These are phyloP conservation scores for Quercus glauca DNA, from an alignment of 306 rosid genomes.

Conservation along the genomic window DNA sequence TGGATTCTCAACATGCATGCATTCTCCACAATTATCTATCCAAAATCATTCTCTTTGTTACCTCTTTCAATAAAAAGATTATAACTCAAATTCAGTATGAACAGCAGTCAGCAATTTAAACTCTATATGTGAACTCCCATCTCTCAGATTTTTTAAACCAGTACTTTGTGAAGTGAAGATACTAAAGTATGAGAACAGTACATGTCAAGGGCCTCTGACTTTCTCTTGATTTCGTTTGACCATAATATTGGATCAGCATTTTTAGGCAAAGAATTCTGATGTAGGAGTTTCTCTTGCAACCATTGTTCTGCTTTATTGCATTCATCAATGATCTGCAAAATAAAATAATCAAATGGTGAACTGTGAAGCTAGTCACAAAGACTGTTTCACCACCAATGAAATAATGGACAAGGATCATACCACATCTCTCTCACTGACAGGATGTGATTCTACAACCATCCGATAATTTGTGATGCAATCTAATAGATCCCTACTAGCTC, in stretches of 20 bases:
- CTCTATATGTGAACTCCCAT: too few species aligned
- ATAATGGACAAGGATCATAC: neutral
- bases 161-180: neutral
- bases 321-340: neutral
- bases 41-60: too few species aligned
- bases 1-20: too few species aligned
- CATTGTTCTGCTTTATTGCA: constrained; percentile 1
- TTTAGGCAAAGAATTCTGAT: neutral
- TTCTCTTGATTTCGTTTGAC: neutral
- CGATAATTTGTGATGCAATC: neutral
- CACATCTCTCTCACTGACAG: neutral
- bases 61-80: too few species aligned
- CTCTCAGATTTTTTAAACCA: neutral
- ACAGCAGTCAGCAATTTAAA: too few species aligned
- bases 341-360: neutral
- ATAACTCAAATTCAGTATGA: too few species aligned
- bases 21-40: too few species aligned
- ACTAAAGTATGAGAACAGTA: neutral
- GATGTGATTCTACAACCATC: neutral
- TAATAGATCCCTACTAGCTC: neutral
- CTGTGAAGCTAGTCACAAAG: neutral
- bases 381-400: neutral
- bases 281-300: neutral
- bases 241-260: neutral
- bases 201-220: neutral